Evolutionary conservation across 2,329 filamentous ascomycete genomes (phyloP), one percentile per base, ranked within the genome.

Genomic region (Alternaria sp.): DNA sequence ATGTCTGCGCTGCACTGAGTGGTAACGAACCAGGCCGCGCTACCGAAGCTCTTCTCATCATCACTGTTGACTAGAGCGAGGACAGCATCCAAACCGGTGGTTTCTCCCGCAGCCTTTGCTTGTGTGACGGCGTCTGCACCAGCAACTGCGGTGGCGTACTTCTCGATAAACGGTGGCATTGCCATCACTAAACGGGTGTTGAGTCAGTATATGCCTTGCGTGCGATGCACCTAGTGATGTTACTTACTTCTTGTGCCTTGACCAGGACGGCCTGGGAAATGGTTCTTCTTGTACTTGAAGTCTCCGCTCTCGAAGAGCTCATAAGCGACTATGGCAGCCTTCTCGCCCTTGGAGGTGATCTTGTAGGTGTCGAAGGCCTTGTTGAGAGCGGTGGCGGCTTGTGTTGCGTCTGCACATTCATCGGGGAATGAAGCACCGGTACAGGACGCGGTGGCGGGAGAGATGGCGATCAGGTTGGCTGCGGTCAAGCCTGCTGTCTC

Each of bases 211-310:
- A 1, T 28, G 21, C 23, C 0, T 2, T 29, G 28, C 4, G 2
- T 24, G 1, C 4, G 28, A 11, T 28, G 1, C 7, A 17, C 17
- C 9, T 1, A 14, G 5, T 3, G 17, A 13, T 3, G 2, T 26
- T 21, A 40, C 51, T 54, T 58, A 58, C 56, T 58, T 1, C 56
- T 26, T 0, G 90, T 93, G 24, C 90, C 90, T 74, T 93, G 89
- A 8, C 90, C 91, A 0, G 88, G 82, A 0, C 78, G 71, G n/a
- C 82, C 84, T 1, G 62, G 80, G 40, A 14, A 84, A 67, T 87
- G 80, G 78, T 93, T 92, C 75, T 82, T 84, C 77, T 89, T 91
- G 83, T 86, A 93, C 69, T 85, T 82, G 79, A 93, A 91, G 62
- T 88, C 83, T 23, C 56, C 86, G 2, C 85, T 87, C 79, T 96